Evolutionary conservation across 208 protist species (phyloP), one percentile per base, ranked within the genome.

Genomic region (Crithidia fasciculata): DNA sequence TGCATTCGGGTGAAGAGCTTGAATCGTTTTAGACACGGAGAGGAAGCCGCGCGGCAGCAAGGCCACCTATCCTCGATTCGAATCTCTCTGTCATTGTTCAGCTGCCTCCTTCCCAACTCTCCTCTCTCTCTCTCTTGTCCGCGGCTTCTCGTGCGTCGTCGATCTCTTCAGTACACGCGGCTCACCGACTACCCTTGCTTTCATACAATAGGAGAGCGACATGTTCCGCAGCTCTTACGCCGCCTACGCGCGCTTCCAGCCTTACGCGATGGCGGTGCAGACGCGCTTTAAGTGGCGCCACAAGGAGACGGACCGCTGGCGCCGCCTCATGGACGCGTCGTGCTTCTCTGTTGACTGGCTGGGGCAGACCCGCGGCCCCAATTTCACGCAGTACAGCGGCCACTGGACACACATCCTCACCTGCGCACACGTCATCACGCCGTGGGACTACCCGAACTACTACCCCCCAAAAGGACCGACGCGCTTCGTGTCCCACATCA

Each of bases 381-480:
- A 63, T 53, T 88, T 97, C 67, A 80, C 80, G 10, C 90, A 95
- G 72, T 97, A 93, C 80, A 80, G 90, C 57, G 90, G 92, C 8
- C 88, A 97, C 87, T 97, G 92, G 90, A 90, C 87, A 36, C 92
- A 97, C 72, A 78, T 97, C 12, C 39, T 97, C 15, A 95, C 90
- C n/a, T 97, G 92, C 60, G 92, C 92, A 9, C 92, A 97, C 74
- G 92, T 97, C 39, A 86, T 97, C 44, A 93, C 87, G 52, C 92
- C 92, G 10, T 97, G 92, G 92, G 90, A 97, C 74, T 97, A 97
- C 69, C 92, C 92, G 6, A 97, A 97, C 70, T 97, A 87, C 75
- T 97, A 97, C 70, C 89, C 92, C 3, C 81, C 90, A 39, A 76
- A 85, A 19, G 92, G 92, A 10, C 90, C 86, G 2, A 94, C 90